Evolutionary conservation across 2,329 filamentous ascomycete species (phyloP), one percentile per base, ranked within the genome.

Genomic region (Chrysoporthe austroafricana): DNA sequence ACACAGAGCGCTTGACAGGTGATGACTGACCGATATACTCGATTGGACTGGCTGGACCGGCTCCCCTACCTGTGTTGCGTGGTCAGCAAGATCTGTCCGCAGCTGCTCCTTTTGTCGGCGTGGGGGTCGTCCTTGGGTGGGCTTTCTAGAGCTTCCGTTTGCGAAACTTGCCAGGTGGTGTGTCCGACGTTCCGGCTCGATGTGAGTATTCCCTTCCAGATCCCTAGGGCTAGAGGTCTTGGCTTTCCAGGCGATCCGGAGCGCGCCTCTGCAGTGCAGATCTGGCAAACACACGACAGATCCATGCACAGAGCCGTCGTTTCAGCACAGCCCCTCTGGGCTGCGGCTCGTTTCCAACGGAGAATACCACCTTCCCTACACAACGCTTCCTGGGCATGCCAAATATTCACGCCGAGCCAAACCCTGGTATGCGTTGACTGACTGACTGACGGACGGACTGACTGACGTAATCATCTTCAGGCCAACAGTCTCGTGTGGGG

Each of bases 1-100:
- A 82, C 83, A 59, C 80, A 85, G 69, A 81, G 76, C 68, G 79
- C 77, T 72, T 83, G 66, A 72, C 7, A 13, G 26, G 14, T 18
- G 42, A 9, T 43, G 9, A n/a, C 21, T 43, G 9, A n/a, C 21
- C 43, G 16, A 57, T 39, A 4, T 21, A 36, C 11, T 21, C 42
- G 58, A 43, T 44, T 43, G 46, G 56, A 59, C 48, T 67, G 64
- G 67, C 61, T 57, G 67, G 46, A 57, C 61, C 61, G 52, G 61
- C 58, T 2, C 48, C 36, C 26, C 56, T 43, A 39, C 39, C 14
- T 32, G 3, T 32, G 36, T 18, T 4, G 34, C 39, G 13, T 54
- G 32, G 32, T 32, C 34, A 21, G 39, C 39, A 61, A 26, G 34
- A 42, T 14, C 48, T 44, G 13, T 18, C 16, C 18, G 36, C 57